phyloP scores from a whole-genome alignment of 352 stramenopile species.

The Phytopythium kandeliae region DNA sequence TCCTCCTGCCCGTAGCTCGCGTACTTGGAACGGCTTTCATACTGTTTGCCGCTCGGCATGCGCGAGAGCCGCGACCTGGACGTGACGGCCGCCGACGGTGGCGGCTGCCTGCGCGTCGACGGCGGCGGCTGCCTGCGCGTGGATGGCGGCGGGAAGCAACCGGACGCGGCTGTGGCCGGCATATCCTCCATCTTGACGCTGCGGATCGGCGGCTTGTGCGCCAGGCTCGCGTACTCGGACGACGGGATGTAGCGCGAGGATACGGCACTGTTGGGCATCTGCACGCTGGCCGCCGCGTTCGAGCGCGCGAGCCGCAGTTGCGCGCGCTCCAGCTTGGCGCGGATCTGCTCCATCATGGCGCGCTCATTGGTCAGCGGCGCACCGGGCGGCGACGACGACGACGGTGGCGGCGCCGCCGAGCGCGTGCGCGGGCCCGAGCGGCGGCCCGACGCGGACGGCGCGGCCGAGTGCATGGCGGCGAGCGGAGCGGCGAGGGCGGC shows the following conservation, averaged over 20 bases:
- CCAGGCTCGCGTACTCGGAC: slow-evolving; percentile 23
- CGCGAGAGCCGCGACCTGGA: slow-evolving; percentile 10
- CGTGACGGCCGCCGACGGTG: slow-evolving; percentile 7
- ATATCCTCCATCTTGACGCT: slow-evolving; percentile 39
- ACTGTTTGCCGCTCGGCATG: slow-evolving; percentile 22
- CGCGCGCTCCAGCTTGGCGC: slow-evolving; percentile 55
- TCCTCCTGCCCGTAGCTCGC: slow-evolving; percentile 11
- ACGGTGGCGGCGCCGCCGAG: not conserved
- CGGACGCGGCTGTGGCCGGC: slow-evolving; percentile 20
- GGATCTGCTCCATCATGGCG: slow-evolving; percentile 69
- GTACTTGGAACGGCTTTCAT: slow-evolving; percentile 42
- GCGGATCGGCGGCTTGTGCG: slow-evolving; percentile 20
- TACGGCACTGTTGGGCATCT: slow-evolving; percentile 10
- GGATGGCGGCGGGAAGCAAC: slow-evolving; percentile 10
- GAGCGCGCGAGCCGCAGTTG: slow-evolving; percentile 45
- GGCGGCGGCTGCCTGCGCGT: slow-evolving; percentile 9
- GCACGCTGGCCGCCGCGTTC: slow-evolving; percentile 12
- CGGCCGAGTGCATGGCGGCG: not conserved
- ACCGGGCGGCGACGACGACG: slow-evolving; percentile 6
- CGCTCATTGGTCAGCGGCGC: slow-evolving; percentile 45
- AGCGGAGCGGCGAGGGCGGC: too few relatives aligned
- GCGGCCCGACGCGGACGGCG: not conserved
- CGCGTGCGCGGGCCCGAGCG: not conserved
- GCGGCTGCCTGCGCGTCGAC: slow-evolving; percentile 5
- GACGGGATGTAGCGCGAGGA: slow-evolving; percentile 29